Evolutionary conservation across 2,329 filamentous ascomycete species (phyloP), one percentile per base, ranked within the genome.

Genomic region (Cryphonectria japonica): DNA sequence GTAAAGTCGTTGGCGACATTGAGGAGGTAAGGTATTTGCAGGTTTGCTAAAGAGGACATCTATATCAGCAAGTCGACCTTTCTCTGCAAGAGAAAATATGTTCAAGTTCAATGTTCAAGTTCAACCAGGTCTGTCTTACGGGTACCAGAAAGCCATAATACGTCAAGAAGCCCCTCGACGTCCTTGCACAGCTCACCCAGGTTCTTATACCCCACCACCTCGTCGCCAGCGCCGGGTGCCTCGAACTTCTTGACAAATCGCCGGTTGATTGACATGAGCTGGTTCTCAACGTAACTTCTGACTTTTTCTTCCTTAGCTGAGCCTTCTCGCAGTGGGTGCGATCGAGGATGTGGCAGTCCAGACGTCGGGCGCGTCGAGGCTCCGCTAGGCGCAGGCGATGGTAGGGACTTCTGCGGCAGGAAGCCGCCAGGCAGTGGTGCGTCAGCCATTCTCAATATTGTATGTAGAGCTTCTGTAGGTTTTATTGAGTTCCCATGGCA

Each of bases 61-160:
- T 22, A 7, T 50, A 5, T 52, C 26, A 65, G 43, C 43, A 19
- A 32, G 19, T 16, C 34, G 26, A n/a, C 13, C 26, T 13, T 59
- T 19, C 19, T 13, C 26, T n/a, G 22, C 19, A n/a, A 5, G 11
- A 9, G 39, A 62, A 6, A 19, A 26, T 26, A 26, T 26, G 26
- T 26, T 26, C 26, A 26, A 19, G 22, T 26, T n/a, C 26, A 26
- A 26, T 26, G 26, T 26, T n/a, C 29, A 22, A 22, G 34, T 13
- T 41, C 4, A n/a, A 19, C 7, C 11, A 19, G 34, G 22, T 41
- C 11, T 39, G 26, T 9, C 93, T 79, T 85, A 94, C 94, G 94
- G 32, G 95, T 97, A 13, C 92, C 93, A 41, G 91, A 93, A 32
- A 93, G 87, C 95, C 95, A 98, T 6, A 97, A 82, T 9, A 97